These are phyloP conservation scores for Aaosphaeria pasadenensis DNA, from an alignment of 2,329 filamentous ascomycete species.

Conservation along the genomic window DNA sequence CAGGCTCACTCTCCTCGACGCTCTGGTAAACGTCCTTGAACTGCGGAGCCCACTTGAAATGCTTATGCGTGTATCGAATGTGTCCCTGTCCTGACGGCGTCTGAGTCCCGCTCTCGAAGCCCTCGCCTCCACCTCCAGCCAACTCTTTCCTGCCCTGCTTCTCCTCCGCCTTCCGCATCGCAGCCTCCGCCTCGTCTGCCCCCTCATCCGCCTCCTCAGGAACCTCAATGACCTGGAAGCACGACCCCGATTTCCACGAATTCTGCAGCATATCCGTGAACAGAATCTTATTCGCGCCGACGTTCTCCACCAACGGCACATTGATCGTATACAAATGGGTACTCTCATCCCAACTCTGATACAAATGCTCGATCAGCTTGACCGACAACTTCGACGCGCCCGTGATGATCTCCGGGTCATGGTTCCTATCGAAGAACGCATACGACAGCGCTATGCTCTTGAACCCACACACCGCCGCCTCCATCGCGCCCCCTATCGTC, in stretches of 20 bases:
- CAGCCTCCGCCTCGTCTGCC: constrained; percentile 66
- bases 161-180: constrained; percentile 64
- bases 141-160: constrained; percentile 44
- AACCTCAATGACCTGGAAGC: constrained; percentile 77
- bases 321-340: constrained; percentile 91
- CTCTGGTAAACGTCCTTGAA: constrained; percentile 85
- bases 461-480: constrained; percentile 46
- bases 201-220: constrained; percentile 58
- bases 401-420: constrained; percentile 77
- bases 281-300: constrained; percentile 69
- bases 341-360: constrained; percentile 65
- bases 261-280: constrained; percentile 89
- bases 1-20: constrained; percentile 73
- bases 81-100: constrained; percentile 30
- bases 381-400: constrained; percentile 73
- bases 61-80: constrained; percentile 67
- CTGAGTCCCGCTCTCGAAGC: constrained; percentile 25
- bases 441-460: constrained; percentile 79
- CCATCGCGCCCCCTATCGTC: constrained; percentile 50
- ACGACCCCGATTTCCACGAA: constrained; percentile 79
- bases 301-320: constrained; percentile 76
- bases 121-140: constrained; percentile 15
- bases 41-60: constrained; percentile 91
- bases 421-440: constrained; percentile 82
- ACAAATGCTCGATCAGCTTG: constrained; percentile 74